Evolutionary conservation across 2,329 filamentous ascomycete genomes (phyloP), one percentile per base, ranked within the genome.

Genomic region (Arthrocladium fulminans): DNA sequence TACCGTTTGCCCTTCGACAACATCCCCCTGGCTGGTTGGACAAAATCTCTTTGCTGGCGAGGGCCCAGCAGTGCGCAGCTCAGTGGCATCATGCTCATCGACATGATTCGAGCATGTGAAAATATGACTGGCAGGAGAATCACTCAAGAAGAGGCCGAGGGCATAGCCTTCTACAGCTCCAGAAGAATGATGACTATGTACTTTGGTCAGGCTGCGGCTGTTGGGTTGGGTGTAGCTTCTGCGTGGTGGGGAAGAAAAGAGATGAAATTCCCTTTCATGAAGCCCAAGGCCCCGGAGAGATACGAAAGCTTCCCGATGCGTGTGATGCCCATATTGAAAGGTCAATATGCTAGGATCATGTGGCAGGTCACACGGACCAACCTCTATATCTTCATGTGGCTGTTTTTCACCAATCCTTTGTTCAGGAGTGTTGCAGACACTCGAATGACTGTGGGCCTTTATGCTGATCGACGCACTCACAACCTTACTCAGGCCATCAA

Each of bases 201-300:
- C 3, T 29, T 29, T 2, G 55, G 49, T 20, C 51, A 47, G 12
- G 12, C 49, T 9, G 29, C 35, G 13, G 48, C 37, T n/a, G 22
- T 45, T 10, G 27, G 44, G 9, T 22, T 49, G 23, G 57, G 51
- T 5, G 27, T 37, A 15, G 41, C 27, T 20, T 37, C 51, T 10
- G 54, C 53, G 37, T 53, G 37, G 30, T 46, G 48, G 15, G 49
- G 40, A 13, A 48, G 49, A 6, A 53, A 48, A 35, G 51, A 51
- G 17, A 56, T 59, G 53, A 59, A 59, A 35, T 59, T 59, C 29
- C 57, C 57, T 25, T 55, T 59, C 32, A 41, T 51, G 13, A 47
- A 51, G 30, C 30, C 55, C n/a, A 54, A 57, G 25, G 53, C 55
- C 2, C 24, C 54, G 30, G 51, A 55, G 34, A 47, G 42, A 32